Evolutionary conservation across 345 rosid genomes (phyloP), one percentile per base, ranked within the genome.

Genomic region (Cardiospermum halicacabum): DNA sequence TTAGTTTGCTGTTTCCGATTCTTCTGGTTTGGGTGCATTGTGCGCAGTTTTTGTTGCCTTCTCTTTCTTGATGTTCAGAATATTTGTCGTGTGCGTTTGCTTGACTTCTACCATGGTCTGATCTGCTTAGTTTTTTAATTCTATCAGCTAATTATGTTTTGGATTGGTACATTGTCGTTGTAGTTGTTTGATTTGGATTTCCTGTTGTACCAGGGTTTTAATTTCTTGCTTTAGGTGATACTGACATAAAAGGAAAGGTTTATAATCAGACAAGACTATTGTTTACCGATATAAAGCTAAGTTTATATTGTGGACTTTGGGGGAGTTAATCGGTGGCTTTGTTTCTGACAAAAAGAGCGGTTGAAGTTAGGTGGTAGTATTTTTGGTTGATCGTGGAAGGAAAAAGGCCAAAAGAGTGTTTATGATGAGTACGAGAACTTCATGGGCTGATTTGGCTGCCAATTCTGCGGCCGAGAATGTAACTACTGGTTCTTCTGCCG

Each of bases 401-500:
- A 0, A 60, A 60, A 53, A 68, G 32, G 37, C 8, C 53, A 18
- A 58, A 62, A 48, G 73, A 62, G 73, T 22, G 67, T 62, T 73
- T 74, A 65, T 76, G 77, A 76, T 79, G 89, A 85, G 74, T 84
- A 85, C 70, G 55, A 79, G 81, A 58, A 69, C 82, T 70, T 88
- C 97, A 78, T 94, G 99, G 99, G 99, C 99, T 15, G 99, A 94
- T 84, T 74, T 73, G 81, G 97, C 82, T 74, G 98, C 89, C 60
- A 89, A 84, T 72, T 77, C 98, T 75, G 90, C 82, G 68, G 81
- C 90, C 53, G 97, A 91, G 79, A 86, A 85, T 76, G 77, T 71
- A 43, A 70, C 58, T 25, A 55, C 81, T 71, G 87, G 73, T 65
- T 69, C 86, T 61, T 69, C 81, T 74, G 85, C 68, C 54, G 80